These are phyloP conservation scores for Diplodia mutila DNA, from an alignment of 2,329 filamentous ascomycete genomes.

Conservation along the genomic window DNA sequence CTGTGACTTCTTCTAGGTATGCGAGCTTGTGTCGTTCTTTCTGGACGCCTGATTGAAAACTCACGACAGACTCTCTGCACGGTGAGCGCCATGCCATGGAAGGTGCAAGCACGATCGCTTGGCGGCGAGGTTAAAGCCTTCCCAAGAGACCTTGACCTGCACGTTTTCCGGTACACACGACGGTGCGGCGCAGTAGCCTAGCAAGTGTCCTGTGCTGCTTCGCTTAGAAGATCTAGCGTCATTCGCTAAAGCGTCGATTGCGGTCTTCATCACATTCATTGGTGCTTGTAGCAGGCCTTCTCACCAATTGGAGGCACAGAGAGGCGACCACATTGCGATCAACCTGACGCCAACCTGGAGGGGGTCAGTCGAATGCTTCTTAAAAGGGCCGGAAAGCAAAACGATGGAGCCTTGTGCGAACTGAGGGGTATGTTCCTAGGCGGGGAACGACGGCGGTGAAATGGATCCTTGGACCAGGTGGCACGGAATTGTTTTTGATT, in stretches of 20 bases:
- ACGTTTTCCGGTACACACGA: neutral
- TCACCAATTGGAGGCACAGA: neutral
- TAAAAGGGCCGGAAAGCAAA: neutral
- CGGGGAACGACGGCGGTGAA: neutral
- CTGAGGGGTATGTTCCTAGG: neutral
- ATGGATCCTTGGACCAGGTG: neutral
- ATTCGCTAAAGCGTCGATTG: neutral
- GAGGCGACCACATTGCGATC: neutral
- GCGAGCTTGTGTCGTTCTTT: neutral
- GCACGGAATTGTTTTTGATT: neutral
- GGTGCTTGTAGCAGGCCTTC: neutral
- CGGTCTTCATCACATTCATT: neutral
- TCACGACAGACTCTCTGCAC: neutral
- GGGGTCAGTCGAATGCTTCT: neutral
- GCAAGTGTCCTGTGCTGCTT: neutral
- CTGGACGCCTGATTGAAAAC: neutral
- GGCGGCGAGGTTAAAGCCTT: neutral
- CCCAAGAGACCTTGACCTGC: neutral
- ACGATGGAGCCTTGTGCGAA: neutral
- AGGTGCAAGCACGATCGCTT: neutral
- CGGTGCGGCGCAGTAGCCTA: neutral
- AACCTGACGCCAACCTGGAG: neutral
- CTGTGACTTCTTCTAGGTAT: neutral
- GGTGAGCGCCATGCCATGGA: neutral
- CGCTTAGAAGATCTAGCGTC: neutral